phyloP scores from a whole-genome alignment of 768 basidiomycete genomes.

The Hydnum rufescens region DNA sequence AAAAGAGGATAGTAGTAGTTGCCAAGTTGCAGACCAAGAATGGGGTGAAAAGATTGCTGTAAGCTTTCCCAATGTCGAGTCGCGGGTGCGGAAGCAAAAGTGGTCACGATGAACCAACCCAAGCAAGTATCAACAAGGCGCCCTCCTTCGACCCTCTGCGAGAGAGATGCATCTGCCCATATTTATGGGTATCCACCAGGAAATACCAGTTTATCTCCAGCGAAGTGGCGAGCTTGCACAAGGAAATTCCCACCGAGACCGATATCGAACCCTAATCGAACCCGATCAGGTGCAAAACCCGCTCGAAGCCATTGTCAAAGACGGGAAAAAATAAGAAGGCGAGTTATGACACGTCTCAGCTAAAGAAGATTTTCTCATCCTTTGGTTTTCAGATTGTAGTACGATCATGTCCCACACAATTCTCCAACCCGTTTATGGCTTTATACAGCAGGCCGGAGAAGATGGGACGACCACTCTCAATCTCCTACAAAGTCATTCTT shows the following conservation, averaged over 20 bases:
- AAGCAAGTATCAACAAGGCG: too few relatives aligned
- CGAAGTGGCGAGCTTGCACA: slow-evolving; percentile 49
- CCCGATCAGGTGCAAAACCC: slow-evolving; percentile 51
- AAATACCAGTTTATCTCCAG: slow-evolving; percentile 80
- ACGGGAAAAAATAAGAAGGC: slow-evolving; percentile 85
- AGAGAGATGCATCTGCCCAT: too few relatives aligned
- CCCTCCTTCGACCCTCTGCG: too few relatives aligned
- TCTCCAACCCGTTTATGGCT: slow-evolving; percentile 52
- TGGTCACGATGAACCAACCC: too few relatives aligned
- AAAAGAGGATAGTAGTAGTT: too few relatives aligned
- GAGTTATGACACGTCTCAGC: slow-evolving; percentile 8
- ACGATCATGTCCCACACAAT: slow-evolving; percentile 36
- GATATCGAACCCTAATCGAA: too few relatives aligned
- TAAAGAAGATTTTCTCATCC: background rate
- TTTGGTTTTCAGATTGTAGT: slow-evolving; percentile 4
- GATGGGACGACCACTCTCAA: slow-evolving; percentile 25
- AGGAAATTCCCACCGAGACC: slow-evolving; percentile 48
- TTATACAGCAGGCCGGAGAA: slow-evolving; percentile 37
- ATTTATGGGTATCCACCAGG: slow-evolving; percentile 20
- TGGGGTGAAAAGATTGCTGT: too few relatives aligned
- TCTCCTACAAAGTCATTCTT: slow-evolving; percentile 22
- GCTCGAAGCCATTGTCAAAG: slow-evolving; percentile 61
- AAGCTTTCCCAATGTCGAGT: too few relatives aligned
- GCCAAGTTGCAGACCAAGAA: too few relatives aligned
- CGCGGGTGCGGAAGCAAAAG: too few relatives aligned